Percentiles rank a stretch among this genome's conserved stretches.
Evolutionary conservation across 2,329 filamentous ascomycete species (phyloP).

Genomic region (Talaromyces sp.): DNA sequence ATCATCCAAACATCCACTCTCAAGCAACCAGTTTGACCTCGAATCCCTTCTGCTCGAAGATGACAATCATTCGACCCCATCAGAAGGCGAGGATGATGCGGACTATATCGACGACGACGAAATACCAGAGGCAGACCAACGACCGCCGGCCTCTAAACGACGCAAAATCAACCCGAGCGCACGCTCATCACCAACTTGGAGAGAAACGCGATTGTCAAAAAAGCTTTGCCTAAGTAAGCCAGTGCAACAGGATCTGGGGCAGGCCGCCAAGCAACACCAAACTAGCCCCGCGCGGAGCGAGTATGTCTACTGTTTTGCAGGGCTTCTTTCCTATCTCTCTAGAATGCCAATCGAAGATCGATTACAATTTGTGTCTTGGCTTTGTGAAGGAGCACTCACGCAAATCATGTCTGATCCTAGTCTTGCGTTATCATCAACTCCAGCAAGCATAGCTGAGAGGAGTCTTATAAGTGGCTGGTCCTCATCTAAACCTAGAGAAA

Average conservation of each 20-base stretch:
- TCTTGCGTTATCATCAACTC: neutral
- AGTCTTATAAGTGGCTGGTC: neutral
- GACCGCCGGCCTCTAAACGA: neutral
- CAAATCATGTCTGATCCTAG: neutral
- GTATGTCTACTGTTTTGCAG: neutral
- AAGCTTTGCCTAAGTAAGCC: neutral
- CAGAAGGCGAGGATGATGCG: neutral
- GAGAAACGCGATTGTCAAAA: neutral
- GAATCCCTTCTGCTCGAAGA: neutral
- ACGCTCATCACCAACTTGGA: neutral
- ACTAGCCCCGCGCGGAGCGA: neutral
- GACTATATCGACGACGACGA: neutral
- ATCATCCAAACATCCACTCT: neutral
- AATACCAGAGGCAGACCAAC: neutral
- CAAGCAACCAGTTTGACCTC: neutral
- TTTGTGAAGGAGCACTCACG: conserved; percentile 11
- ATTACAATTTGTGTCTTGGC: conserved; percentile 13
- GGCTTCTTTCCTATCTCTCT: neutral
- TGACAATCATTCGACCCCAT: neutral
- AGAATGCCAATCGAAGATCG: neutral
- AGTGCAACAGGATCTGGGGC: neutral
- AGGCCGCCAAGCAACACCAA: neutral
- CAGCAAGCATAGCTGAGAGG: neutral
- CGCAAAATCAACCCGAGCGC: neutral
- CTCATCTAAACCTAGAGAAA: neutral